These are phyloP conservation scores for Alternaria incomplexa DNA, from an alignment of 2,329 filamentous ascomycete genomes.

Conservation along the genomic window DNA sequence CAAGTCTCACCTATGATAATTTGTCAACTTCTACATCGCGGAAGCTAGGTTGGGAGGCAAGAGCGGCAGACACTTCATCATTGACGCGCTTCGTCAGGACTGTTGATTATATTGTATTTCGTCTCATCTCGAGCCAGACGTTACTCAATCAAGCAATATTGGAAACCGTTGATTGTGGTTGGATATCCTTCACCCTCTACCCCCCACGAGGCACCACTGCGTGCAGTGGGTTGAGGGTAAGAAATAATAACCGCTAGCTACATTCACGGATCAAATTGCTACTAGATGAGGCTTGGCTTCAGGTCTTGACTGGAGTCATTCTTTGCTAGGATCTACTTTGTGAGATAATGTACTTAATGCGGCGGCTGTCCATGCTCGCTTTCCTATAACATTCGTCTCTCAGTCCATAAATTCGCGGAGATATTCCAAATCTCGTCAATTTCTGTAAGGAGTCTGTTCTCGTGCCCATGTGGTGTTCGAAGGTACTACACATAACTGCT, in stretches of 20 bases:
- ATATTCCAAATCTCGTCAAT: not conserved
- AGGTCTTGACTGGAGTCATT: too few species aligned
- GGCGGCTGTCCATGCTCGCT: not conserved
- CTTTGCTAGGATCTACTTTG: too few species aligned
- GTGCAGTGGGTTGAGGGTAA: too few species aligned
- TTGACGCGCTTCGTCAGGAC: not conserved
- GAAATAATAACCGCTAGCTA: not conserved
- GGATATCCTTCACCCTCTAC: not conserved
- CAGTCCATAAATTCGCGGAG: not conserved
- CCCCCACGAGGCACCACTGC: not conserved
- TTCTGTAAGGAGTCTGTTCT: not conserved
- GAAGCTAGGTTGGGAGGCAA: not conserved
- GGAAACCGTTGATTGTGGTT: not conserved
- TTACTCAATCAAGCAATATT: not conserved
- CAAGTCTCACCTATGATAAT: not conserved
- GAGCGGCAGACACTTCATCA: not conserved
- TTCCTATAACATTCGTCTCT: too few species aligned
- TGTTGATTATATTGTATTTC: not conserved
- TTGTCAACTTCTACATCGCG: not conserved
- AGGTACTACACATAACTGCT: fast-evolving
- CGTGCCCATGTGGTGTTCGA: not conserved
- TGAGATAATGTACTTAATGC: too few species aligned
- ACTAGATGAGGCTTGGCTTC: too few species aligned
- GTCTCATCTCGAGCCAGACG: not conserved
- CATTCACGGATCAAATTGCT: not conserved